Conservation (phyloP, 495 filamentous ascomycete genomes). For the Xylaria flabelliformis region DNA sequence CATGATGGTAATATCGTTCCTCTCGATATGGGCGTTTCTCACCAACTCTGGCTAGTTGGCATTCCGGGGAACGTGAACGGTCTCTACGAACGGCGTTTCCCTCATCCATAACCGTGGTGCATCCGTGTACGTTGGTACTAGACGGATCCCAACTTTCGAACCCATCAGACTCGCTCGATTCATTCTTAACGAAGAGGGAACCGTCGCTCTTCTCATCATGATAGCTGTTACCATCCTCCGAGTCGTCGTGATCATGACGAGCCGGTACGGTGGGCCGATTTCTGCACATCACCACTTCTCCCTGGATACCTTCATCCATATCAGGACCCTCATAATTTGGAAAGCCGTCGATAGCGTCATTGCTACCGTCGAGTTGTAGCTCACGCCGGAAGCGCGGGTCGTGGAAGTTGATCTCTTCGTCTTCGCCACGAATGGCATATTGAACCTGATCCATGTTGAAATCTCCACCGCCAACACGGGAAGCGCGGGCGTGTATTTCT, state of each 20-base stretch:
- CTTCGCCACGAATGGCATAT: background rate
- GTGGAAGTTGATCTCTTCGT: background rate
- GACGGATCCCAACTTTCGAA: background rate
- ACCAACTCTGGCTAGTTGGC: background rate
- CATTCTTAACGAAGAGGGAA: background rate
- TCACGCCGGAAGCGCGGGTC: background rate
- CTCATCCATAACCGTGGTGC: background rate
- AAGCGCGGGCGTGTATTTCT: background rate
- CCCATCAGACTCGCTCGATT: background rate
- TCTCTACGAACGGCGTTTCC: background rate
- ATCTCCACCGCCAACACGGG: background rate
- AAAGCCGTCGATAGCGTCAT: background rate
- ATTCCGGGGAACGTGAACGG: conserved; percentile 4
- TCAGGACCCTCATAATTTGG: background rate
- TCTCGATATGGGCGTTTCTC: background rate
- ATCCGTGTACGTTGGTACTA: background rate
- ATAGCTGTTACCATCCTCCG: background rate
- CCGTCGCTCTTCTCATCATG: background rate
- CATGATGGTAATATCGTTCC: background rate
- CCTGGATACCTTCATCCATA: background rate
- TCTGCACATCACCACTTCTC: background rate
- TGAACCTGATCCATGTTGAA: background rate
- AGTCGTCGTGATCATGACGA: background rate
- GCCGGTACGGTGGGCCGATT: too few relatives aligned
- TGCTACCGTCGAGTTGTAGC: background rate